Base-by-base conservation (phyloP, 2,329 filamentous ascomycete species). In the Aspergillus oerlinghausenensis region DNA sequence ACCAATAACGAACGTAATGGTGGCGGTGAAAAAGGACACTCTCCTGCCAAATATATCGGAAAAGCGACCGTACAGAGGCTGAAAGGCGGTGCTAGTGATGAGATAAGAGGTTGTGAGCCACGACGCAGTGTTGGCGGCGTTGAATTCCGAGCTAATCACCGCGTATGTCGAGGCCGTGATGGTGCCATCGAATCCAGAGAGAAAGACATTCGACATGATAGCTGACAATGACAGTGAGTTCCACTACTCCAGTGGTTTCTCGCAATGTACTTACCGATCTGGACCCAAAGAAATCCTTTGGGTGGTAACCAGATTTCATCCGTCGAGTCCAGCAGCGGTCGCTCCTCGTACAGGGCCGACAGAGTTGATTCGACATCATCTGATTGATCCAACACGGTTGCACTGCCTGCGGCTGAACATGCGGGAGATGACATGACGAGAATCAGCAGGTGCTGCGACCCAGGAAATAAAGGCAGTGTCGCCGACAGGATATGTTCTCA, bases 51-150 rank as follows among this genome's bases (percentile, higher is more conserved):
- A 73, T 0, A 87, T 85, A 72, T 93, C 89, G 1, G 87, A 90
- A 7, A 92, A 73, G 1, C 89, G 81, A 3, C 88, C 89, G 59
- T 89, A 83, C 1, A 92, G 74, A 1, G 89, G 88, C 72, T 92
- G 88, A 57, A 90, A 87, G 7, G 86, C 84, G 59, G 48, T 85
- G 80, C 67, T 87, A 74, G 67, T 87, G 38, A 88, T 85, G 73
- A 87, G 81, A 65, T 87, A 85, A 0, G 84, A 86, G 59, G 86
- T 87, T 43, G 82, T 82, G 50, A 87, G 64, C 67, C 75, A 76
- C 19, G 72, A 78, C 0, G 76, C 74, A 0, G 74, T 77, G 51
- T 79, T 78, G 2, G 75, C 74, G 4, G 77, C 75, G 28, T 73
- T 72, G 61, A 78, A 79, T 10, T 83, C 58, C 66, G 83, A 58